These are phyloP conservation scores for Davidsoniella virescens DNA, from an alignment of 2,329 filamentous ascomycete species.

Conservation along the genomic window DNA sequence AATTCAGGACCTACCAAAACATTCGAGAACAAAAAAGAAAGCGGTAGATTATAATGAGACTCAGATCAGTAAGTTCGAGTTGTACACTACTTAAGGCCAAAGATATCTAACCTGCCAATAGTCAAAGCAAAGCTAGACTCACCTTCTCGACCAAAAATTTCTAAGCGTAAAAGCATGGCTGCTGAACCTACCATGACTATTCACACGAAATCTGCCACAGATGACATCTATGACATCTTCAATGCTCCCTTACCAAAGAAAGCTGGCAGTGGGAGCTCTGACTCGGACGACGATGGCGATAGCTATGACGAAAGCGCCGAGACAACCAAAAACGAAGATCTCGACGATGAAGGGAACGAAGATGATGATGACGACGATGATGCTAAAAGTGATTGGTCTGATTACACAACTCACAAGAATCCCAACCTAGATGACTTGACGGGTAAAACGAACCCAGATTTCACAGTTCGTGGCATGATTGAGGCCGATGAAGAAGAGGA, in stretches of 20 bases:
- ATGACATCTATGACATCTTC: conserved; percentile 96
- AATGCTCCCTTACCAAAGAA: conserved; percentile 54
- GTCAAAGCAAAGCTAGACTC: conserved; percentile 91
- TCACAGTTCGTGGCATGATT: conserved; percentile 20
- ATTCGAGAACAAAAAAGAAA: conserved; percentile 52
- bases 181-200: conserved; percentile 93
- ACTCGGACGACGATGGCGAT: conserved; percentile 3
- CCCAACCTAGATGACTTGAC: conserved; percentile 25
- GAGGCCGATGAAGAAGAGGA: conserved; percentile 22
- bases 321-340: conserved; percentile 22
- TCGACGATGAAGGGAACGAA: conserved; percentile 30
- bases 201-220: conserved; percentile 84
- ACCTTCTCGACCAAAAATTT: conserved; percentile 68
- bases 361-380: conserved; percentile 34
- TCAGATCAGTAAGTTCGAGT: conserved; percentile 57
- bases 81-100: background rate
- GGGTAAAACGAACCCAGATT: conserved; percentile 28
- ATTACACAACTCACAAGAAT: conserved; percentile 55
- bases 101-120: conserved; percentile 20
- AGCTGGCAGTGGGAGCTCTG: conserved; percentile 15
- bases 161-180: conserved; percentile 44
- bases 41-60: conserved; percentile 77
- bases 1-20: conserved; percentile 15
- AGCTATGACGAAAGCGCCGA: conserved; percentile 19
- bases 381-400: conserved; percentile 66